A percentile compares a stretch with the other conserved stretches of the same genome.
These are phyloP conservation scores for Pichia scutulata DNA, from an alignment of 805 yeast genomes.

Conservation along the genomic window DNA sequence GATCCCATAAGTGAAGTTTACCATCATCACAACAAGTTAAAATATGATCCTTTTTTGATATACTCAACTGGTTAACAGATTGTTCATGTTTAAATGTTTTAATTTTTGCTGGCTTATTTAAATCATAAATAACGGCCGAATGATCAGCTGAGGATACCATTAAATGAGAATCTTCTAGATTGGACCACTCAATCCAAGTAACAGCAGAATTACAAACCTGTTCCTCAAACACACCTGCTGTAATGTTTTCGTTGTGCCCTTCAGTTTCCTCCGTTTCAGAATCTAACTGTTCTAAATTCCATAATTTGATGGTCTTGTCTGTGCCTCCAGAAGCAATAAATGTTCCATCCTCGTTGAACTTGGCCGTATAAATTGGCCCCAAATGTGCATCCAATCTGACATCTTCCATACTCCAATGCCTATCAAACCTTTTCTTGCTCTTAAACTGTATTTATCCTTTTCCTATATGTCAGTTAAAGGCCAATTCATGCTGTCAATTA, in stretches of 20 bases:
- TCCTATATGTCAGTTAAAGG: not conserved
- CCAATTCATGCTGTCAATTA: not conserved
- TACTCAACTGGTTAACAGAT: conserved; percentile 49
- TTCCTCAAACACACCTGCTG: not conserved
- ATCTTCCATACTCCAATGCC: not conserved
- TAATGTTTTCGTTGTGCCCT: not conserved
- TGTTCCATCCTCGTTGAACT: conserved; percentile 45
- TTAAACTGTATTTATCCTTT: too few relatives aligned
- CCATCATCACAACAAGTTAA: conserved; percentile 68
- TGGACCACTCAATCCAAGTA: conserved; percentile 49
- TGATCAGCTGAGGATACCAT: conserved; percentile 55
- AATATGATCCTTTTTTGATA: conserved; percentile 22
- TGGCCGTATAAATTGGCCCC: conserved; percentile 45
- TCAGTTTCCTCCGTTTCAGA: not conserved
- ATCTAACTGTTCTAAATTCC: conserved; percentile 8
- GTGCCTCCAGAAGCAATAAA: conserved; percentile 55
- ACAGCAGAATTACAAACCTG: conserved; percentile 40
- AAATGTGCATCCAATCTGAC: conserved; percentile 40
- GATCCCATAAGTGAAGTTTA: conserved; percentile 53
- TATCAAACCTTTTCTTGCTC: not conserved
- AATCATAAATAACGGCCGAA: conserved; percentile 57
- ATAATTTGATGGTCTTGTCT: conserved; percentile 31
- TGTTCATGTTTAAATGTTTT: conserved; percentile 36
- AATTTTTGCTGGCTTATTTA: conserved; percentile 44
- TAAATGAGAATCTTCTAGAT: conserved; percentile 33